Base-by-base conservation (phyloP, 257 asterid genomes). In the Capsicum rhomboideum region DNA sequence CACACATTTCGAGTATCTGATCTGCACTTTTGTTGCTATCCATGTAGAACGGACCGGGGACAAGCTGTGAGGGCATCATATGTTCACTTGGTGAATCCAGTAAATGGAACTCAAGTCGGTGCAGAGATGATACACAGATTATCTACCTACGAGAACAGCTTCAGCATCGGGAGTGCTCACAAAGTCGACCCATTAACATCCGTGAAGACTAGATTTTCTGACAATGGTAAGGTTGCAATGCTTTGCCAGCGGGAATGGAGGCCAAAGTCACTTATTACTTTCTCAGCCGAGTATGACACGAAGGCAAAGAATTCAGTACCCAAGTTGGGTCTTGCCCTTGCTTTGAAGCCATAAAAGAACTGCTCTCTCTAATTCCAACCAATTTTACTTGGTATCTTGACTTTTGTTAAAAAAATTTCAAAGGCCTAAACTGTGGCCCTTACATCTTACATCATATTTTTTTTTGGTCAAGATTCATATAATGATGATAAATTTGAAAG, bases 161-260 rank as follows among this genome's bases (percentile, higher is more conserved):
- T 91, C 88, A 90, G 93, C 92, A 82, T 95, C 44, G 98, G 97
- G 42, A 92, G 97, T 46, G 71, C 71, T 78, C 94, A 93, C 87
- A 90, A 46, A 79, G 72, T 93, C 17, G 98, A 93, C 82, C 91
- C 91, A 9, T 75, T 79, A 29, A 95, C 98, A 46, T 83, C 80
- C 49, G 84, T 95, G n/a, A 95, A 93, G 85, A 90, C 98, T 46
- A 89, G 93, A 84, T 89, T 95, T 88, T 91, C 97, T 0, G 91
- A 91, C 81, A 83, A 93, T 63, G 97, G 98, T 20, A 91, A 88
- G 86, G 81, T 93, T 79, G 97, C 97, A 52, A 46, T 92, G 54
- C 85, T 88, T 85, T 90, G 91, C 88, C 98, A 93, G 84, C 90
- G 93, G 49, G 94, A 91, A 85, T 95, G 98, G 98, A 88, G 98